phyloP scores from a whole-genome alignment of 306 rosid genomes.

The Cicer chorassanicum region DNA sequence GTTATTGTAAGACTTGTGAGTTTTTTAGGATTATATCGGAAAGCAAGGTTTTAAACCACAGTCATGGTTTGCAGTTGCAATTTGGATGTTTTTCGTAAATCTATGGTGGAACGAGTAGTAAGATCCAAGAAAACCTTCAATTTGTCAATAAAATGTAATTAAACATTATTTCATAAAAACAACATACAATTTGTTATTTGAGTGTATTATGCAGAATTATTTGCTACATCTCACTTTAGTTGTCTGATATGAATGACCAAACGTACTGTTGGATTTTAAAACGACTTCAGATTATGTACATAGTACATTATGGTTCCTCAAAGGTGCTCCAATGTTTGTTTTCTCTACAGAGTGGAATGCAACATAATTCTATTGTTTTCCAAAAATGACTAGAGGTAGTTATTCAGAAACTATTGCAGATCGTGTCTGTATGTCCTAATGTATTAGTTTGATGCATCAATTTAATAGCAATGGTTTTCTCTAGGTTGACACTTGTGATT shows the following conservation, averaged over 20 bases:
- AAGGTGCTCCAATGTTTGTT: background rate
- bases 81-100: background rate
- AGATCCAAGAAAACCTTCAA: background rate
- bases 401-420: conserved; percentile 2
- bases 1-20: background rate
- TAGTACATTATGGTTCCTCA: conserved; percentile 6
- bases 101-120: background rate
- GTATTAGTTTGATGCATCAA: conserved; percentile 9
- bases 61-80: background rate
- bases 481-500: background rate
- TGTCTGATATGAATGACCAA: background rate
- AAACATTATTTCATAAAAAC: background rate
- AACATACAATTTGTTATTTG: background rate
- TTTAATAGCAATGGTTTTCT: conserved; percentile 4
- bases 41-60: background rate
- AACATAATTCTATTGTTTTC: conserved; percentile 2
- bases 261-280: background rate
- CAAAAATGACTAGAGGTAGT: conserved; percentile 8
- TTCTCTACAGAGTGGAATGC: background rate
- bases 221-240: background rate
- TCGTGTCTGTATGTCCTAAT: background rate
- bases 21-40: conserved; percentile 9
- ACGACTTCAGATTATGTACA: background rate
- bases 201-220: conserved; percentile 17
- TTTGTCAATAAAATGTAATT: background rate